Evolutionary conservation across 331 rosid species (phyloP).

Genomic region (Quercus lobata): DNA sequence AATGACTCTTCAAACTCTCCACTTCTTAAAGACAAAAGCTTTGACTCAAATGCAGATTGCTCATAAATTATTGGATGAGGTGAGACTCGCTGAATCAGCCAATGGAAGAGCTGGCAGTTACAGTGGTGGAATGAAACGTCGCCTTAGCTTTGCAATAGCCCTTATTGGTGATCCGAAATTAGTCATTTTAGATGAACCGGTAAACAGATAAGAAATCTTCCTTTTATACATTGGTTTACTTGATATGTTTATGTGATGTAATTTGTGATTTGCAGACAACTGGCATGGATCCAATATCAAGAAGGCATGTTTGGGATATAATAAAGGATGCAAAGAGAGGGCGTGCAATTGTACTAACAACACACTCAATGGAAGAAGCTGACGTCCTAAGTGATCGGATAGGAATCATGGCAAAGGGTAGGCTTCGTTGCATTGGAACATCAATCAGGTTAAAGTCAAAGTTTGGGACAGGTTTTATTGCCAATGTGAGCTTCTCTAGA

Average conservation of each 20-base stretch:
- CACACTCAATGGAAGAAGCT: slow-evolving; percentile 99
- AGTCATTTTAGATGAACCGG: slow-evolving; percentile 86
- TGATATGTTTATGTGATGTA: slow-evolving; percentile 14
- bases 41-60: slow-evolving; percentile 39
- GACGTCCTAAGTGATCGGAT: slow-evolving; percentile 82
- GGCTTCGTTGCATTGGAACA: slow-evolving; percentile 85
- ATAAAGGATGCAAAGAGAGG: slow-evolving; percentile 81
- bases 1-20: no score
- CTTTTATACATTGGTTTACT: slow-evolving; percentile 6
- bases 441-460: slow-evolving; percentile 77
- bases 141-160: slow-evolving; percentile 90
- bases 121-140: slow-evolving; percentile 96
- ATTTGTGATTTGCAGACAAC: slow-evolving; percentile 52
- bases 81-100: slow-evolving; percentile 66
- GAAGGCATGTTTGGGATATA: slow-evolving; percentile 93
- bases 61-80: slow-evolving; percentile 58
- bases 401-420: slow-evolving; percentile 94
- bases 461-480: slow-evolving; percentile 77
- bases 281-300: slow-evolving; percentile 93
- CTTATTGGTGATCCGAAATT: slow-evolving; percentile 89
- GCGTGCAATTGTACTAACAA: slow-evolving; percentile 77
- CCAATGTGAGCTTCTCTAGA: slow-evolving; percentile 53
- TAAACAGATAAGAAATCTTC: slow-evolving; percentile 25
- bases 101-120: slow-evolving; percentile 77
- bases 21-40: slow-evolving; percentile 4